Conservation (phyloP, 139 green algal species). For the Nannochloris sp. region DNA sequence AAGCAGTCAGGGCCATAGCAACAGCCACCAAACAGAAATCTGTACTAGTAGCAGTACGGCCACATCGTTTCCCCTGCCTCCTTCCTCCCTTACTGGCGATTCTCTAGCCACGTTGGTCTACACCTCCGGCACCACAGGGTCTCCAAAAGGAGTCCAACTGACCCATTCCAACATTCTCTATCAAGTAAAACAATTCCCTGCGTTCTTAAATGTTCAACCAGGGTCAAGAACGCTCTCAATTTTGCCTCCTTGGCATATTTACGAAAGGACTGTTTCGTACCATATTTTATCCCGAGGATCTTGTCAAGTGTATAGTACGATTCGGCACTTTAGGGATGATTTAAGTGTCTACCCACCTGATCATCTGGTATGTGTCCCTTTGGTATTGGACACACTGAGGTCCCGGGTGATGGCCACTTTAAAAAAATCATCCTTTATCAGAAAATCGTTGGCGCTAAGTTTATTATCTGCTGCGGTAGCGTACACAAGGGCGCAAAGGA, state of each 20-base stretch:
- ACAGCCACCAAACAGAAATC: no score
- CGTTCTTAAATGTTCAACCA: constrained; percentile 46
- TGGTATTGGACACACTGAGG: constrained; percentile 88
- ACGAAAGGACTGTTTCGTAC: constrained; percentile 56
- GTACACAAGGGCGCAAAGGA: constrained; percentile 39
- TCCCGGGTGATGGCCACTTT: constrained; percentile 58
- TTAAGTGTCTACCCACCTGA: constrained; percentile 54
- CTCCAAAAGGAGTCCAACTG: constrained; percentile 67
- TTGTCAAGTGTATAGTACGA: constrained; percentile 66
- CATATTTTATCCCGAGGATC: constrained; percentile 47
- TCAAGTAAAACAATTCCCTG: constrained; percentile 48
- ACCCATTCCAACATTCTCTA: constrained; percentile 82
- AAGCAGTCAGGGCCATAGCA: neutral
- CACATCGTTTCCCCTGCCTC: neutral
- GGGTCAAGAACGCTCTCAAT: constrained; percentile 62
- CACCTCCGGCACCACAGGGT: constrained; percentile 66
- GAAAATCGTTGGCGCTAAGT: constrained; percentile 35
- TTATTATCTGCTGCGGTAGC: constrained; percentile 49
- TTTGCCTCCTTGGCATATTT: constrained; percentile 94
- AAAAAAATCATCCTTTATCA: constrained; percentile 24
- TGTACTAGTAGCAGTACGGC: neutral
- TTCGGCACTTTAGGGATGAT: constrained; percentile 77
- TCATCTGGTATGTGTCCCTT: constrained; percentile 86
- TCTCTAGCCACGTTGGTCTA: constrained; percentile 72
- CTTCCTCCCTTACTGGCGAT: neutral